Conservation (phyloP, 208 protist genomes). For the Crithidia expoeki region DNA sequence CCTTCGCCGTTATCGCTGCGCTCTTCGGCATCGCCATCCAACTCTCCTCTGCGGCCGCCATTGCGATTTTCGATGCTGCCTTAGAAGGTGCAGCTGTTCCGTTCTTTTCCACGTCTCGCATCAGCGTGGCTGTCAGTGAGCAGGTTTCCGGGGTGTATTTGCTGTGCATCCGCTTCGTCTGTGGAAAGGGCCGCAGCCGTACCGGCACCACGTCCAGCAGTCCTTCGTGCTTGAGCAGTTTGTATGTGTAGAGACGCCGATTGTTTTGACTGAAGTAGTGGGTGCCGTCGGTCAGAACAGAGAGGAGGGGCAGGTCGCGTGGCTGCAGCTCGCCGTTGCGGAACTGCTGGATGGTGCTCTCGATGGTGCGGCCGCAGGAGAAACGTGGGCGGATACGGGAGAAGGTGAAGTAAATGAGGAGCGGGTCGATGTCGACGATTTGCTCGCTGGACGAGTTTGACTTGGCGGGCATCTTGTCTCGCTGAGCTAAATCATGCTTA, state of each 20-base stretch:
- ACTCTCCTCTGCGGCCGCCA: neutral
- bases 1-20: slow-evolving; percentile 14
- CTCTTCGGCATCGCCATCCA: neutral
- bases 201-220: slow-evolving; percentile 59
- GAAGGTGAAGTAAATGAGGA: slow-evolving; percentile 86
- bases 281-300: slow-evolving; percentile 61
- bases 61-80: neutral
- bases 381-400: slow-evolving; percentile 81
- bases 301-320: slow-evolving; percentile 72
- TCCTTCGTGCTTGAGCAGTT: slow-evolving; percentile 58
- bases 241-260: slow-evolving; percentile 84
- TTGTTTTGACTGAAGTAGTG: slow-evolving; percentile 89
- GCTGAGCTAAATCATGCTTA: neutral
- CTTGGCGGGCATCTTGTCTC: slow-evolving; percentile 10
- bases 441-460: slow-evolving; percentile 16
- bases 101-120: slow-evolving; percentile 40
- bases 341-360: slow-evolving; percentile 74
- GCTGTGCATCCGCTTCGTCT: slow-evolving; percentile 69
- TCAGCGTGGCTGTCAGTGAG: slow-evolving; percentile 70
- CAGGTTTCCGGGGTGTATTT: slow-evolving; percentile 85
- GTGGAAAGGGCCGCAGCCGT: slow-evolving; percentile 62
- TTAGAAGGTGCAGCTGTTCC: neutral
- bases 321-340: slow-evolving; percentile 46
- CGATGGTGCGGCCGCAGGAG: slow-evolving; percentile 84
- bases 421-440: slow-evolving; percentile 57